These are phyloP conservation scores for Noccaea bulbosa DNA, from an alignment of 345 rosid species.

Conservation along the genomic window DNA sequence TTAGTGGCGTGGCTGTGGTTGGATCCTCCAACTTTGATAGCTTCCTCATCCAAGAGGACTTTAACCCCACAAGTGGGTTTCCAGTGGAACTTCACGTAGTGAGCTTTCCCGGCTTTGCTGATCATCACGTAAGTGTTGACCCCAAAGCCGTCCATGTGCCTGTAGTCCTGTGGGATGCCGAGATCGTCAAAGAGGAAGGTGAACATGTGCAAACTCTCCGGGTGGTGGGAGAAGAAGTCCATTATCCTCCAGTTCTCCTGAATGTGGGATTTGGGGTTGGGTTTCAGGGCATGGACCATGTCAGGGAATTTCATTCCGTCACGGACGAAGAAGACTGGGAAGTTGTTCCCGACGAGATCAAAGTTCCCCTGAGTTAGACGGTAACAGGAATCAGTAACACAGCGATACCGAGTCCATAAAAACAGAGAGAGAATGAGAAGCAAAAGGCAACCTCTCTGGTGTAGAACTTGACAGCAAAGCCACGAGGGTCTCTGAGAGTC, in stretches of 20 bases:
- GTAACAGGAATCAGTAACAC: slow-evolving; percentile 11
- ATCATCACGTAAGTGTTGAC: slow-evolving; percentile 86
- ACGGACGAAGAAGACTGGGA: slow-evolving; percentile 92
- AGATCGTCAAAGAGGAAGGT: slow-evolving; percentile 87
- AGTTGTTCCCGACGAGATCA: slow-evolving; percentile 98
- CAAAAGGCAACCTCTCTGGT: slow-evolving; percentile 84
- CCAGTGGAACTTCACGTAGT: slow-evolving; percentile 96
- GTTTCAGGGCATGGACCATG: slow-evolving; percentile 89
- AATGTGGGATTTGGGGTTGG: slow-evolving; percentile 95
- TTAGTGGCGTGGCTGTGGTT: slow-evolving; percentile 98
- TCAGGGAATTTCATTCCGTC: slow-evolving; percentile 99
- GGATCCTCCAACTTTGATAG: slow-evolving; percentile 84
- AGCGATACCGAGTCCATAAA: not conserved
- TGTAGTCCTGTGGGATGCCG: slow-evolving; percentile 90
- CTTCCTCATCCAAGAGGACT: slow-evolving; percentile 83
- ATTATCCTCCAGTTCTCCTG: slow-evolving; percentile 97
- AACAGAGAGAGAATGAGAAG: not conserved
- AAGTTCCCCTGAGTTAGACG: slow-evolving; percentile 75
- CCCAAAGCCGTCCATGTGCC: slow-evolving; percentile 95
- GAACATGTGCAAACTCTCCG: slow-evolving; percentile 92
- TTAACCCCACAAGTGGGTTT: slow-evolving; percentile 93
- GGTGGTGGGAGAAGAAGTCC: slow-evolving; percentile 94
- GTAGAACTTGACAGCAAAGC: slow-evolving; percentile 97
- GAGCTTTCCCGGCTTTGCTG: slow-evolving; percentile 86
- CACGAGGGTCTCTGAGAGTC: slow-evolving; percentile 94